A percentile compares a stretch with the other conserved stretches of the same genome.
Conservation (phyloP, 805 yeast species). For the Monosporozyma aerobia region DNA sequence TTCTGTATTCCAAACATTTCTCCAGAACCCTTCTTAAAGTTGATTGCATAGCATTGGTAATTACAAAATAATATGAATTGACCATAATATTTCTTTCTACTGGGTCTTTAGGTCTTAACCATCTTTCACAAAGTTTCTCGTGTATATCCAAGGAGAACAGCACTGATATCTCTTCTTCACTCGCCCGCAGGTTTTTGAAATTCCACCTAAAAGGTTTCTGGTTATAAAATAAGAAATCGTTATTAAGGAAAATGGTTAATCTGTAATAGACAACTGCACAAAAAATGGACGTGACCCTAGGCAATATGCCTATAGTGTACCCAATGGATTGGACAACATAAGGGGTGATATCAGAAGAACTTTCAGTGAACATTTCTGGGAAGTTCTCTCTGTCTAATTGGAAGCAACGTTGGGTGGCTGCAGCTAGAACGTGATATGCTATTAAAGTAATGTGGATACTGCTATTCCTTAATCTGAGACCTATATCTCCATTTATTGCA, state of each 20-base stretch:
- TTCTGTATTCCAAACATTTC: conserved; percentile 12
- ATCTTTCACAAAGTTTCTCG: conserved; percentile 6
- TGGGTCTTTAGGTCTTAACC: conserved; percentile 5
- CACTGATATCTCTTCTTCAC: conserved; percentile 1
- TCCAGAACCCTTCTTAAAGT: conserved; percentile 9
- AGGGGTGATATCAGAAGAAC: conserved; percentile 13
- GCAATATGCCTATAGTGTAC: conserved; percentile 3
- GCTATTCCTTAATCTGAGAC: conserved; percentile 6
- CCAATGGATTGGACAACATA: conserved; percentile 4
- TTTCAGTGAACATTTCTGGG: conserved; percentile 9
- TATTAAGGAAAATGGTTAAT: conserved; percentile 4
- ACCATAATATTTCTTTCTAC: conserved; percentile 2
- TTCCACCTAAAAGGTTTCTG: conserved; percentile 5
- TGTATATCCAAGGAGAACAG: conserved; percentile 4
- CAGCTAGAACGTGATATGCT: conserved; percentile 13
- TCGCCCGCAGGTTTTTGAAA: conserved; percentile 3
- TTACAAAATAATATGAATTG: conserved; percentile 6
- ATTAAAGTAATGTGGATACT: conserved; percentile 9
- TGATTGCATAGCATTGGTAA: conserved; percentile 7
- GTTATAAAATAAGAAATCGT: conserved; percentile 1
- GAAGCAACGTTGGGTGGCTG: conserved; percentile 7
- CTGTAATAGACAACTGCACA: conserved; percentile 3
- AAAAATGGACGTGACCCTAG: conserved; percentile 5
- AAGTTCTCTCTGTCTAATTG: conserved; percentile 13
- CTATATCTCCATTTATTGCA: conserved; percentile 7